Conservation (phyloP, 306 rosid genomes). For the Comarum palustre region DNA sequence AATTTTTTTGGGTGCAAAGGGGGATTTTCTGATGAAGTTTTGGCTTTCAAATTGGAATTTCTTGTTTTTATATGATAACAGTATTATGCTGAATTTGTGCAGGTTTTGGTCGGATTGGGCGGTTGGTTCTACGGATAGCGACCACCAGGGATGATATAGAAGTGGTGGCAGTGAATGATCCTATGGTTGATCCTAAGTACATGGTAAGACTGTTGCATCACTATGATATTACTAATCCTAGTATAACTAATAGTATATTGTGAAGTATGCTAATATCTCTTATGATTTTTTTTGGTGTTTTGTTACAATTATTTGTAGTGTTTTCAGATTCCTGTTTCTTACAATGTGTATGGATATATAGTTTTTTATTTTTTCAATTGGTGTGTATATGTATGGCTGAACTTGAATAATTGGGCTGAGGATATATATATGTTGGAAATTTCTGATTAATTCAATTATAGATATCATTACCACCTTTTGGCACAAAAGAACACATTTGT, state of each 20-base stretch:
- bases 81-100: constrained; percentile 25
- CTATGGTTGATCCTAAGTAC: constrained; percentile 83
- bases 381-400: neutral
- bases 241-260: neutral
- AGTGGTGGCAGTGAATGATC: constrained; percentile 90
- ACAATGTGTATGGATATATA: too few relatives aligned
- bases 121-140: constrained; percentile 89
- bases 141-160: constrained; percentile 79
- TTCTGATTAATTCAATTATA: neutral
- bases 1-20: neutral
- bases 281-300: neutral
- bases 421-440: neutral
- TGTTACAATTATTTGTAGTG: neutral
- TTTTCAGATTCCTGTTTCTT: neutral
- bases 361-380: neutral
- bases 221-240: neutral
- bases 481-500: neutral
- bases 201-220: constrained; percentile 54
- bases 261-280: neutral
- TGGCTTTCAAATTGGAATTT: neutral
- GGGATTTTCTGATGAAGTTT: neutral
- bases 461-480: neutral
- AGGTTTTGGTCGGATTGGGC: constrained; percentile 99
- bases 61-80: neutral
- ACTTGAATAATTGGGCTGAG: neutral